Evolutionary conservation across 352 stramenopile genomes (phyloP).

Genomic region (Globisporangium nodosum): DNA sequence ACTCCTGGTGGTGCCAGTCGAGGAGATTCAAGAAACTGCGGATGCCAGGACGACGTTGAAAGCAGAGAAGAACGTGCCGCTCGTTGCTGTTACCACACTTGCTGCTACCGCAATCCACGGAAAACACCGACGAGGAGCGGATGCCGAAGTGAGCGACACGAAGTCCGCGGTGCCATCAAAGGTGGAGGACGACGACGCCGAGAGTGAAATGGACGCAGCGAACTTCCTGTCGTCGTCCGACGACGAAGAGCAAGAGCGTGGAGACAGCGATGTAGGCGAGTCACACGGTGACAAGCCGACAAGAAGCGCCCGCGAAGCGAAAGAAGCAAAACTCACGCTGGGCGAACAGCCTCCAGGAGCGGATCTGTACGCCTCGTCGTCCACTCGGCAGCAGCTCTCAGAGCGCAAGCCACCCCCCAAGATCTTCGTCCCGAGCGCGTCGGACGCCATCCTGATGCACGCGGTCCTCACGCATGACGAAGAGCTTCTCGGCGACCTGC

Average conservation of each 20-base stretch:
- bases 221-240: slow-evolving; percentile 3
- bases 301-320: neutral
- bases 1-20: neutral
- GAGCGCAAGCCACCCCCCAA: slow-evolving; percentile 8
- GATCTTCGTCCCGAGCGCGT: slow-evolving; percentile 32
- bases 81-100: neutral
- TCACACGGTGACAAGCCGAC: neutral
- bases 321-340: neutral
- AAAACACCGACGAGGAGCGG: neutral
- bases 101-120: neutral
- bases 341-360: neutral
- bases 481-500: slow-evolving; percentile 15
- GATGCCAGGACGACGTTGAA: neutral
- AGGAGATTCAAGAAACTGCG: neutral
- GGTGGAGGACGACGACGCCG: neutral
- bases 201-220: slow-evolving; percentile 6
- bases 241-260: neutral
- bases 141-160: neutral
- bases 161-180: neutral
- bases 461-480: slow-evolving; percentile 23
- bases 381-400: neutral
- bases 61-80: neutral
- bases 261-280: no score
- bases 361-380: slow-evolving; percentile 6
- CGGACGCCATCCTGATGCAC: slow-evolving; percentile 40